phyloP scores from a whole-genome alignment of 2,329 filamentous ascomycete genomes.

The Magnaporthiopsis rhizophila region DNA sequence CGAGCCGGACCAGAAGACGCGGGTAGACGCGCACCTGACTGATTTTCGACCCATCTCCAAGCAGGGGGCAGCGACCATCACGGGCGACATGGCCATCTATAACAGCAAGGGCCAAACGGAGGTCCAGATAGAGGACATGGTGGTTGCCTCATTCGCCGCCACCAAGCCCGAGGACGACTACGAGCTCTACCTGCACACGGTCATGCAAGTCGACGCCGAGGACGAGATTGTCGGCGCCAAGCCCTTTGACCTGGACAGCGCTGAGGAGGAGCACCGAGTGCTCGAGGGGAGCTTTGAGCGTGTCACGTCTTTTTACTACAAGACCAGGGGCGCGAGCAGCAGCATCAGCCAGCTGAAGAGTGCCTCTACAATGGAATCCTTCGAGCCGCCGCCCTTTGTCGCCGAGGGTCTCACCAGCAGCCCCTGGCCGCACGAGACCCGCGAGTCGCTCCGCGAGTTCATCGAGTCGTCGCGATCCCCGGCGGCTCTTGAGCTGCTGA shows the following conservation, averaged over 20 bases:
- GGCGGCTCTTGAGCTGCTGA: conserved; percentile 21
- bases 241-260: conserved; percentile 5
- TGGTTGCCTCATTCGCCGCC: conserved; percentile 23
- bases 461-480: conserved; percentile 24
- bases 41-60: conserved; percentile 16
- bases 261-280: conserved; percentile 11
- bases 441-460: conserved; percentile 21
- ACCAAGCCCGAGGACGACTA: conserved; percentile 23
- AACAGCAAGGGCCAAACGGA: conserved; percentile 23
- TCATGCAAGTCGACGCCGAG: conserved; percentile 31
- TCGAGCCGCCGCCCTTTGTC: background rate
- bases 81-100: conserved; percentile 28
- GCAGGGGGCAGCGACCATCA: conserved; percentile 21
- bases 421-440: conserved; percentile 19
- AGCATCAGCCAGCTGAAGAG: background rate
- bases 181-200: conserved; percentile 27
- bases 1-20: conserved; percentile 9
- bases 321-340: conserved; percentile 9
- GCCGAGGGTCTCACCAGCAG: too few species aligned
- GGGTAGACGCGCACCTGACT: conserved; percentile 25
- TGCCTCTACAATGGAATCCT: background rate
- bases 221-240: conserved; percentile 23
- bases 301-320: conserved; percentile 26
- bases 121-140: conserved; percentile 25
- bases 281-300: conserved; percentile 28